Base-by-base conservation (phyloP, 2,329 filamentous ascomycete genomes). In the Colletotrichum destructivum region DNA sequence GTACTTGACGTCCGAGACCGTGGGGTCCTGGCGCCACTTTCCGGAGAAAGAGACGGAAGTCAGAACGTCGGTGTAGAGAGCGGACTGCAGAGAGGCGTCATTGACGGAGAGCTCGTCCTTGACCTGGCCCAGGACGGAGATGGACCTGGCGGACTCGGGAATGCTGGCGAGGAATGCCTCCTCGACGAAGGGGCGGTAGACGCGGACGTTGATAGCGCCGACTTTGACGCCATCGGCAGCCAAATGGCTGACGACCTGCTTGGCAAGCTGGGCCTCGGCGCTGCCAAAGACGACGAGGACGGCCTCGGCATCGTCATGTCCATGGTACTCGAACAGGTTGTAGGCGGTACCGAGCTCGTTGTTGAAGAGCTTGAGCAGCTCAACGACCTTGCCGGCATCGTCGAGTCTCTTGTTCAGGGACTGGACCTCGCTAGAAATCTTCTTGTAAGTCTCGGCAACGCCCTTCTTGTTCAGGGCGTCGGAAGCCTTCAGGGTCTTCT, bases 101-200 rank as follows among this genome's bases (percentile, higher is more conserved):
- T 90, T 86, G 8, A 96, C 93, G 70, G 91, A 90, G 71, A 89
- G 85, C 74, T 93, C 88, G 75, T 93, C 91, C 73, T 88, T 83
- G 75, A 99, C 96, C 81, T 99, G 96, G 65, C 96, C 96, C 7
- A 99, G 89, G 23, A 98, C 94, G 47, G 92, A 92, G 75, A 99
- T 88, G 73, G 89, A 93, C 82, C 90, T 90, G 57, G 92, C 89
- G 46, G 93, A 93, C 75, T 90, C 86, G 44, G 96, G 95, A 38
- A 99, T 88, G 13, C 90, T 89, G 75, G 92, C 91, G 74, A 98
- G 86, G 87, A 99, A 98, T 62, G 94, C 93, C 80, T 98, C 95
- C 84, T 99, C 96, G 42, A 96, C 90, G 79, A 99, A 98, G 18
- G 96, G 96, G 54, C 96, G 91, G 87, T 98, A 99, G 66, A 99